Base-by-base conservation (phyloP, 495 filamentous ascomycete genomes). In the Penicillium bialowiezense region DNA sequence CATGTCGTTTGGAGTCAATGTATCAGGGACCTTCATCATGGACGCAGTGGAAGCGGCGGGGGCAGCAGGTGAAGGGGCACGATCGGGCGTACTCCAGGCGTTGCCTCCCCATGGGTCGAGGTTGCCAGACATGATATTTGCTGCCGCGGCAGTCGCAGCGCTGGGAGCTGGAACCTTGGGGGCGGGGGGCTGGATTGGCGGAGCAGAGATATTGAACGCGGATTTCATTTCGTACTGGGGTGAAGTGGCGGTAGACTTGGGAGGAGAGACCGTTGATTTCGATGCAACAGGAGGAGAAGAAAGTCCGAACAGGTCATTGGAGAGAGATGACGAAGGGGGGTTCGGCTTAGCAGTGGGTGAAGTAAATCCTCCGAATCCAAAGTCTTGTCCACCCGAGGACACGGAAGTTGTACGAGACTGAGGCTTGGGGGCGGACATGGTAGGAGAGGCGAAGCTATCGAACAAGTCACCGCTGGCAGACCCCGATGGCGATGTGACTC, bases 291-390 rank as follows among this genome's bases (percentile, higher is more conserved):
- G 55, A 29, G 86, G 75, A 0, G 82, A 72, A 14, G 87, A 82
- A 52, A 97, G 81, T 51, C 91, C 91, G 56, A 96, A 95, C 7
- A 97, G 75, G 60, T 95, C 90, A 38, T 75, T 74, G 7, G 77
- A 79, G 15, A 74, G 58, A 32, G 57, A 64, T 18, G 73, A 65
- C 34, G 71, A 66, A 9, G 74, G 66, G 41, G 75, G 76, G 35
- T 61, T 65, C 17, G 75, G 67, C 47, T 72, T 57, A 15, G 73
- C 48, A 43, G 75, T 73, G 10, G 70, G 48, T 14, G 77, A 63
- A 5, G 78, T 55, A 42, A 76, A 67, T 41, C 64, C 68, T 10
- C 67, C 58, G 15, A 82, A 79, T 24, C 71, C 70, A 23, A 81
- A 77, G 21, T 79, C 79, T 33, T 82, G 80, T 3, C 72, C 72